A percentile compares a stretch with the other conserved stretches of the same genome.
Evolutionary conservation across 1,284 basidiomycete genomes (phyloP).

Genomic region (Puccinia hordei): DNA sequence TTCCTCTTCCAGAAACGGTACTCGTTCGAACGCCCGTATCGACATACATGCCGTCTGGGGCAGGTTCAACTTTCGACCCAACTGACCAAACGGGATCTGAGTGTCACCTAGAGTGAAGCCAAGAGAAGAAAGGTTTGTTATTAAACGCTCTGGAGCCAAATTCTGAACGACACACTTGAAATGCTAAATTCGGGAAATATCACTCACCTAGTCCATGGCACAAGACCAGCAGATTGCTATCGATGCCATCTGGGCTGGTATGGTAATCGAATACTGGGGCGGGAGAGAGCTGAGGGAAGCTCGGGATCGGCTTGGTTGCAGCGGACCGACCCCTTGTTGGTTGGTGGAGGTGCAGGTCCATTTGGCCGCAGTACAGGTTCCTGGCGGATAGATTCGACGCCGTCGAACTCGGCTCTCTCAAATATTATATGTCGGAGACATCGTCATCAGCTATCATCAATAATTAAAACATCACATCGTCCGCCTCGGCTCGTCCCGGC

Average conservation of each 20-base stretch:
- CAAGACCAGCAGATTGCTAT: constrained; percentile 81
- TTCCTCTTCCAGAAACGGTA: constrained; percentile 75
- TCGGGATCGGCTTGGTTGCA: constrained; percentile 18
- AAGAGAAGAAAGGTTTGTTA: neutral
- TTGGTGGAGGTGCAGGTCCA: constrained; percentile 13
- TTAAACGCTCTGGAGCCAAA: neutral
- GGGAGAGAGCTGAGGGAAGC: neutral
- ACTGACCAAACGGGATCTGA: constrained; percentile 71
- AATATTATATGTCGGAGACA: too few relatives aligned
- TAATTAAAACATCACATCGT: too few relatives aligned
- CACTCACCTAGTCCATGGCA: constrained; percentile 79
- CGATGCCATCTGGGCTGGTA: constrained; percentile 74
- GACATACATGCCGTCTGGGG: constrained; percentile 83
- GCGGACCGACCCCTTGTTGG: neutral
- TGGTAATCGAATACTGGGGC: constrained; percentile 61
- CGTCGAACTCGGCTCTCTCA: too few relatives aligned
- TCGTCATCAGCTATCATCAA: too few relatives aligned
- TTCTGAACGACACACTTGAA: too few relatives aligned
- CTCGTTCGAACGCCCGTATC: constrained; percentile 75
- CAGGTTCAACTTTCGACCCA: constrained; percentile 73
- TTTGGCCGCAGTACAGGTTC: neutral
- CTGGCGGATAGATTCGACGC: neutral
- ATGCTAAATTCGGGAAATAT: neutral
- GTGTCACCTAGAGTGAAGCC: constrained; percentile 70
- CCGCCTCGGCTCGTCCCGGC: too few relatives aligned